Conservation (phyloP, 73 alveolate genomes). For the Paramecium tetraurelia region DNA sequence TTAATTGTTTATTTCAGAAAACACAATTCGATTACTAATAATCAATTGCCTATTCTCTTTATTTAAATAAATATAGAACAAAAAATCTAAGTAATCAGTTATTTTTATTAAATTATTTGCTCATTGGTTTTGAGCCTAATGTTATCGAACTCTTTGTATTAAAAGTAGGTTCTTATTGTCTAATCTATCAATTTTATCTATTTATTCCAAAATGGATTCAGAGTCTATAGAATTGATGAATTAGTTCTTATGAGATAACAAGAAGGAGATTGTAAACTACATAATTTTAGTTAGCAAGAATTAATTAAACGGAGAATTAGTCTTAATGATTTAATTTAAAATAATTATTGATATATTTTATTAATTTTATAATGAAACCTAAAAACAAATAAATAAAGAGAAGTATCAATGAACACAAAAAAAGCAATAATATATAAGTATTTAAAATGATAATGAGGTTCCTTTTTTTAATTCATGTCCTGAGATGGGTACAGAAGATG, state of each 20-base stretch:
- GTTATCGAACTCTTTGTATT: too few relatives aligned
- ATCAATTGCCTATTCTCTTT: background rate
- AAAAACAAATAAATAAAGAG: background rate
- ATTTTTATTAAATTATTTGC: background rate
- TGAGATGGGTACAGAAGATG: background rate
- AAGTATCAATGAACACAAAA: background rate
- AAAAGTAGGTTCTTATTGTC: too few relatives aligned
- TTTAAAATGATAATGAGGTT: background rate
- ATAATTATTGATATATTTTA: background rate
- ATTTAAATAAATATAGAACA: background rate
- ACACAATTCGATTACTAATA: background rate
- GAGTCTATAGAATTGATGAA: background rate
- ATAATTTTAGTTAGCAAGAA: background rate
- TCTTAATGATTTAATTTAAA: too few relatives aligned
- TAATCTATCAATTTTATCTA: too few relatives aligned
- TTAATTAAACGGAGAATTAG: background rate
- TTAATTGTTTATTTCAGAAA: background rate
- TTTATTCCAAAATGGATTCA: background rate
- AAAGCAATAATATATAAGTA: background rate
- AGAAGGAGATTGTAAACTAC: too few relatives aligned
- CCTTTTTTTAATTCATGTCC: slow-evolving; percentile 25
- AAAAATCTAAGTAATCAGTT: background rate
- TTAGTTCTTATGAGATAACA: too few relatives aligned
- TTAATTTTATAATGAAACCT: background rate
- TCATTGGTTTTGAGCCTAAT: too few relatives aligned